These are phyloP conservation scores for Extremus antarcticus DNA, from an alignment of 495 filamentous ascomycete genomes.

Conservation along the genomic window DNA sequence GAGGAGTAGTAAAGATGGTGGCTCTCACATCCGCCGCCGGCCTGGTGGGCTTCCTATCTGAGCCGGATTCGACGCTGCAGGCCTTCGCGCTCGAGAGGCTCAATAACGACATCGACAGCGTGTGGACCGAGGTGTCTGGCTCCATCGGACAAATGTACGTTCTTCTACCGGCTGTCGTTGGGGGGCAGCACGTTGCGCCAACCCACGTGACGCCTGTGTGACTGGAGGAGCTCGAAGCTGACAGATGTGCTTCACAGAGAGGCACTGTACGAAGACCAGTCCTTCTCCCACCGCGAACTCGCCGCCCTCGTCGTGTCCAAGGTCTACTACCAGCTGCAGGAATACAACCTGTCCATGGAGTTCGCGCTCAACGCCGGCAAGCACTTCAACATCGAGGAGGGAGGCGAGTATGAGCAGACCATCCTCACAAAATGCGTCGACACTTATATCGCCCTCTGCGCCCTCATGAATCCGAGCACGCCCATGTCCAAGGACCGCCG, in stretches of 20 bases:
- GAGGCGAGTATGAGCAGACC: conserved; percentile 96
- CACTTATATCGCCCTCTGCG: conserved; percentile 84
- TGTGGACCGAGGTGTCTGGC: conserved; percentile 94
- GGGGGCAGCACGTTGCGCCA: not conserved
- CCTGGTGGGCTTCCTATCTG: conserved; percentile 88
- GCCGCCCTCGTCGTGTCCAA: conserved; percentile 92
- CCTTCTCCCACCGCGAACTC: conserved; percentile 85
- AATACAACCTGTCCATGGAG: conserved; percentile 98
- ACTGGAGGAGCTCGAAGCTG: not conserved
- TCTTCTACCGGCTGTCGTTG: not conserved
- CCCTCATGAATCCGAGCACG: conserved; percentile 49
- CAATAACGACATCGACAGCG: conserved; percentile 86
- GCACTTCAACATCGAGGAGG: conserved; percentile 81
- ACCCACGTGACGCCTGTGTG: not conserved
- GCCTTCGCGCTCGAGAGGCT: conserved; percentile 87
- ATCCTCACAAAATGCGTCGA: conserved; percentile 92
- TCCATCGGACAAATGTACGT: conserved; percentile 87
- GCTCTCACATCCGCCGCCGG: conserved; percentile 88
- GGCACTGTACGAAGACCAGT: conserved; percentile 92
- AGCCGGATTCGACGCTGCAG: conserved; percentile 84
- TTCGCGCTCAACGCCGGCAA: conserved; percentile 94
- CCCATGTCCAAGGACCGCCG: conserved; percentile 33
- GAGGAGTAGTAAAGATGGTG: conserved; percentile 52
- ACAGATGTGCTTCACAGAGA: conserved; percentile 48
- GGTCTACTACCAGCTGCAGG: conserved; percentile 96